Evolutionary conservation across 2,329 filamentous ascomycete genomes (phyloP), one percentile per base, ranked within the genome.

Genomic region (Xylaria digitata): DNA sequence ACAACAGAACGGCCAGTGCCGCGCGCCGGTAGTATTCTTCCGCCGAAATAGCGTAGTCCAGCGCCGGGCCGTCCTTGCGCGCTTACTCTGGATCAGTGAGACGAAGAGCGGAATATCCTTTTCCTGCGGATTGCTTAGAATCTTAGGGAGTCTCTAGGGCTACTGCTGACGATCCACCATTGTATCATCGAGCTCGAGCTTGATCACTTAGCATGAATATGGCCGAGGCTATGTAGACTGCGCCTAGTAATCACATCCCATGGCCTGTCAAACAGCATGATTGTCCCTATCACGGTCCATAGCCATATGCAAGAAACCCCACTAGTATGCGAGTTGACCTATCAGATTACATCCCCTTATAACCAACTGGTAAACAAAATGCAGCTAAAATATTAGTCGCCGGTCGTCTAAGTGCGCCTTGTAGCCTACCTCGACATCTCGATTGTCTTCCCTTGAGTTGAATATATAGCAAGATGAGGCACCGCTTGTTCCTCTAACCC

Each of bases 1-100:
- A 48, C 7, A 43, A 49, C 40, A 63, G 34, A 40, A 63, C 50
- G 30, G 60, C 60, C 3, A 63, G 8, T 13, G 52, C 43, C 9
- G 43, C 50, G n/a, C 52, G 60, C 42, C 32, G 42, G 32, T 63
- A 63, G 32, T 42, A 63, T 32, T 63, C 50, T 50, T 49, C 60
- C 42, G 56, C 60, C 7, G 60, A 63, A 17, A 63, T 43, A 3
- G 40, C 50, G 30, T 63, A 63, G 17, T 63, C 52, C 15, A 52
- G 42, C 9, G 6, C 15, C 13, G 49, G 45, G 17, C n/a, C 30
- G 9, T 23, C 42, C 8, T 30, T 57, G n/a, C n/a, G 52, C 15
- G 32, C 48, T 40, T 49, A 19, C 19, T 40, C 30, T 5, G 26
- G 50, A 6, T 43, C 32, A 45, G 56, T 50, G n/a, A 63, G 60